phyloP scores from a whole-genome alignment of 75 land plant species.

The Pinus taeda region DNA sequence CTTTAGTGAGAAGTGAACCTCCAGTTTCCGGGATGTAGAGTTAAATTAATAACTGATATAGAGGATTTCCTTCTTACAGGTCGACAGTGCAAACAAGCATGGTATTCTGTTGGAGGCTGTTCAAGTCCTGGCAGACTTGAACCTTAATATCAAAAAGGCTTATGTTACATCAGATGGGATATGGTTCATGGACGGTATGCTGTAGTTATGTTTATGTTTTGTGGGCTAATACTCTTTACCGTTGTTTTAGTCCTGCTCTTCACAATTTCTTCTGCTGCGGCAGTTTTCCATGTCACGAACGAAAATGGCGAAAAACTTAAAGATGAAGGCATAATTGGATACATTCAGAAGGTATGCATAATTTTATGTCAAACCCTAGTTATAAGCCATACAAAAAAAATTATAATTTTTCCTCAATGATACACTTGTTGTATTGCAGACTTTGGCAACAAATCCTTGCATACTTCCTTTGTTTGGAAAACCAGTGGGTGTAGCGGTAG shows the following conservation, averaged over 20 bases:
- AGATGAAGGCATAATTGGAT: conserved; percentile 35
- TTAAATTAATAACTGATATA: no score
- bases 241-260: no score
- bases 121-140: conserved; percentile 66
- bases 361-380: no score
- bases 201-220: no score
- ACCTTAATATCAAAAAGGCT: conserved; percentile 65
- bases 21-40: no score
- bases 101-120: conserved; percentile 74
- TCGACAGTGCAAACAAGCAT: conserved; percentile 71
- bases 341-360: conserved; percentile 60
- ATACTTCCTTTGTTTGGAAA: background rate
- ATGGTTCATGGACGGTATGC: conserved; percentile 84
- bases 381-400: no score
- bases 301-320: conserved; percentile 46
- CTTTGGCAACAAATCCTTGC: background rate
- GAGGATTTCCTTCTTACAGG: conserved; percentile 18
- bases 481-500: background rate
- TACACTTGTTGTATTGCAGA: background rate
- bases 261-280: background rate
- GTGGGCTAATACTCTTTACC: no score
- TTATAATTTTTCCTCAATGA: no score
- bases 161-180: conserved; percentile 79
- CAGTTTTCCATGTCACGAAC: conserved; percentile 79
- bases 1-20: background rate